Base-by-base conservation (phyloP, 2,329 filamentous ascomycete species). In the Talaromyces verruculosus region DNA sequence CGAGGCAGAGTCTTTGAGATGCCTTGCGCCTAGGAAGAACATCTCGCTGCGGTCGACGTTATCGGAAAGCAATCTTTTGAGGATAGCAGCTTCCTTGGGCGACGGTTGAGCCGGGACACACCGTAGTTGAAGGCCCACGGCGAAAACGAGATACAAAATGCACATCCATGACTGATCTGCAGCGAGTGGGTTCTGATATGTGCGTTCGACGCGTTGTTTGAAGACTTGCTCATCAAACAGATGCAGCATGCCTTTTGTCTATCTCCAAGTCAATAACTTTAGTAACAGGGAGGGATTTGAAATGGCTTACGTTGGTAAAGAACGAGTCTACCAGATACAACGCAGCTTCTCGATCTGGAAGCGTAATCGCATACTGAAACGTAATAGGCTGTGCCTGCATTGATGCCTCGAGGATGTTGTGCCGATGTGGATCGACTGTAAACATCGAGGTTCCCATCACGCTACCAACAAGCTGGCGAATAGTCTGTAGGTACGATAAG, bases 221-320 rank as follows among this genome's bases (percentile, higher is more conserved):
- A 89, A 88, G 0, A 72, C 71, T 19, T 78, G 75, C 35, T 80
- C 81, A 68, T 88, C 82, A 68, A 90, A 85, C 0, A 89, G 75
- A 61, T 90, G 85, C 5, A 90, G 75, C 8, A 90, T 75, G 15
- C 87, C 87, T 70, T 83, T 82, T 0, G 87, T 89, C 83, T 88
- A 49, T 63, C 1, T 22, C 25, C 13, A 19, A 57, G 19, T 17
- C n/a, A 51, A 19, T 41, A 10, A 33, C 39, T 30, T 13, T 51
- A 51, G 37, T 4, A 13, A 19, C 2, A 19, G 25, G n/a, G 4
- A 33, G 28, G 28, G 22, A 45, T n/a, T 22, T 25, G 3, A 49
- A 39, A n/a, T 33, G 30, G 10, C 81, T 71, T 72, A 87, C 85
- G 72, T 89, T 87, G 60, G 80, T 81, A 70, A 90, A 89, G 72